phyloP scores from a whole-genome alignment of 2,329 filamentous ascomycete species.

The Cladosporium sp. region DNA sequence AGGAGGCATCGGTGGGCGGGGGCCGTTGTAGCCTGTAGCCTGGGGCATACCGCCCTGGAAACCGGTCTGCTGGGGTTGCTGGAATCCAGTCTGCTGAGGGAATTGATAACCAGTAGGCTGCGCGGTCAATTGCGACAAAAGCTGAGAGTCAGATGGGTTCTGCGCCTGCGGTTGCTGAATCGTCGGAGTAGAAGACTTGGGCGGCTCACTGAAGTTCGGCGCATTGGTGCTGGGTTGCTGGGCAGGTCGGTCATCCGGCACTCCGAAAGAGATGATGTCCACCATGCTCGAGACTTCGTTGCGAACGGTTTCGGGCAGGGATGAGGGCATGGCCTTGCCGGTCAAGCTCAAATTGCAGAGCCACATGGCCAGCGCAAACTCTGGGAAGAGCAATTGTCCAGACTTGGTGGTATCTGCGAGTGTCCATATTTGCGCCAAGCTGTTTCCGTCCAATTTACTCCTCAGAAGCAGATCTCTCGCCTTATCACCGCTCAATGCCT shows the following conservation, averaged over 20 bases:
- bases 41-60: slow-evolving; percentile 60
- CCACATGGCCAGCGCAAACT: slow-evolving; percentile 98
- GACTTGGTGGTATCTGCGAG: slow-evolving; percentile 94
- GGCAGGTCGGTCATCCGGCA: slow-evolving; percentile 61
- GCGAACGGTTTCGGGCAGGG: slow-evolving; percentile 76
- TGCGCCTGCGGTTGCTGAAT: slow-evolving; percentile 51
- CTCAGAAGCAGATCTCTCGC: slow-evolving; percentile 83
- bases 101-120: slow-evolving; percentile 51
- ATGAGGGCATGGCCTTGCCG: slow-evolving; percentile 70
- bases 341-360: slow-evolving; percentile 91
- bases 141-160: slow-evolving; percentile 64
- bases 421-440: slow-evolving; percentile 91
- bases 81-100: slow-evolving; percentile 53
- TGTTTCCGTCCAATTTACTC: slow-evolving; percentile 80
- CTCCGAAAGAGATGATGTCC: slow-evolving; percentile 94
- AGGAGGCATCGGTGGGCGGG: slow-evolving; percentile 70
- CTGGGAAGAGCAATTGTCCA: slow-evolving; percentile 91
- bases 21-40: slow-evolving; percentile 73
- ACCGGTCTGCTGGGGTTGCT: slow-evolving; percentile 47
- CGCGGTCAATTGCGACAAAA: slow-evolving; percentile 54
- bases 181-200: slow-evolving; percentile 35
- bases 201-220: slow-evolving; percentile 62
- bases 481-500: slow-evolving; percentile 86
- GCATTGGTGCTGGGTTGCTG: slow-evolving; percentile 57
- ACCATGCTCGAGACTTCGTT: slow-evolving; percentile 99